Conservation (phyloP, 768 basidiomycete genomes). For the Saitozyma podzolica region DNA sequence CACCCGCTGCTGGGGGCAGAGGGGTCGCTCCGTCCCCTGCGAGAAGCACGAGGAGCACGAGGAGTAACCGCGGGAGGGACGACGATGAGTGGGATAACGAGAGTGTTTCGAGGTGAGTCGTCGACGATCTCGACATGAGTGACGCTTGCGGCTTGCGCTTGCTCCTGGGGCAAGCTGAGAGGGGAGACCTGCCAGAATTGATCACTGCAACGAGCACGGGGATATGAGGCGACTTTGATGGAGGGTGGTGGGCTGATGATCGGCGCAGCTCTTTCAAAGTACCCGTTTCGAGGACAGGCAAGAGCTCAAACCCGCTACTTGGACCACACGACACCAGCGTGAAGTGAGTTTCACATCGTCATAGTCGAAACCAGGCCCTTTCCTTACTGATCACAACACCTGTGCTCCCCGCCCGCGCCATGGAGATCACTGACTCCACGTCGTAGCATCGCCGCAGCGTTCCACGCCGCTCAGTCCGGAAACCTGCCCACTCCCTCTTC, state of each 20-base stretch:
- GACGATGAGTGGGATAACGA: constrained; percentile 43
- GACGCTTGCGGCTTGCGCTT: not conserved
- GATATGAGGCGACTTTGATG: no score
- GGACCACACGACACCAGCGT: constrained; percentile 36
- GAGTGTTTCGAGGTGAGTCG: constrained; percentile 31
- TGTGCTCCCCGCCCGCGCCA: no score
- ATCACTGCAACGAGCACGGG: not conserved
- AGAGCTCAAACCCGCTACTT: constrained; percentile 8
- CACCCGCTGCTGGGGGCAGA: not conserved
- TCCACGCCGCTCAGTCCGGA: constrained; percentile 40
- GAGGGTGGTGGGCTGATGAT: no score
- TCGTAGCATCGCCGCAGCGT: constrained; percentile 38
- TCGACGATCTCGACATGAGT: not conserved
- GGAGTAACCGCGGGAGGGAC: constrained; percentile 11
- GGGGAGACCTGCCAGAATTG: not conserved
- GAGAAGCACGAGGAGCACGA: constrained; percentile 27
- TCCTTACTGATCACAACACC: no score
- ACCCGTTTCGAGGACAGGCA: constrained; percentile 18
- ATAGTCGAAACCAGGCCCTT: no score
- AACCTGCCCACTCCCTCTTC: constrained; percentile 19
- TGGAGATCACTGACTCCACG: no score
- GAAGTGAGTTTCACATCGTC: constrained; percentile 22
- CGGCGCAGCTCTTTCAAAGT: constrained; percentile 22
- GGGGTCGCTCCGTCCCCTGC: constrained; percentile 36
- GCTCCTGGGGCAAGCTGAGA: not conserved